Evolutionary conservation across 2,329 filamentous ascomycete species (phyloP), one percentile per base, ranked within the genome.

Genomic region (Purpureocillium lavendulum): DNA sequence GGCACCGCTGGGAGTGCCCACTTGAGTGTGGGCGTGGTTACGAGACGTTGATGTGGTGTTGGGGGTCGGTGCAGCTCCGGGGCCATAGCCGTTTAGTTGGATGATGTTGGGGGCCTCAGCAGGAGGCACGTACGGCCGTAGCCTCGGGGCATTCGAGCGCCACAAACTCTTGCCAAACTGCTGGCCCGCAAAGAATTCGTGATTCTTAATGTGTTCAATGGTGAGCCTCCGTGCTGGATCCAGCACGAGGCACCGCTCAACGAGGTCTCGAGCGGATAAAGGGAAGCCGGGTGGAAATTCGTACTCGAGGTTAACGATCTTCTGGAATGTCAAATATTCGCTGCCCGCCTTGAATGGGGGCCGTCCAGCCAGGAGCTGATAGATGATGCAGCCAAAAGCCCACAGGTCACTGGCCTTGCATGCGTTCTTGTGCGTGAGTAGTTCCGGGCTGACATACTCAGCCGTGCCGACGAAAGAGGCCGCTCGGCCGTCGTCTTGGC

Each of bases 331-430:
- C 56, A 92, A 74, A 54, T 97, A 98, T 58, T 98, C 92, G 50
- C 94, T 96, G 12, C 75, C 84, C 31, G 85, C 92, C 60, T 98
- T 98, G 70, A 98, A 98, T 0, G 92, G 92, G 6, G 92, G 92
- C 44, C 92, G 74, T n/a, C 92, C 92, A n/a, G 86, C 85, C 28
- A 98, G 70, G 18, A 98, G 75, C 61, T 98, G 92, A 60, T 94
- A 98, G 46, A 98, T 80, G 51, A 98, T 98, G 66, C 92, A 98
- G 9, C 92, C 92, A 66, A 94, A 98, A 3, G 92, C 92, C 92
- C 92, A 98, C 36, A 98, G 64, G 63, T 98, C 92, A 60, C 92
- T 97, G 33, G 90, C 87, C 65, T 97, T 98, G 69, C 90, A 96
- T 15, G 90, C 92, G 54, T 86, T 94, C 67, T 97, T 97, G 56